Evolutionary conservation across 2,329 filamentous ascomycete species (phyloP).

Genomic region (Exophiala calicioides): DNA sequence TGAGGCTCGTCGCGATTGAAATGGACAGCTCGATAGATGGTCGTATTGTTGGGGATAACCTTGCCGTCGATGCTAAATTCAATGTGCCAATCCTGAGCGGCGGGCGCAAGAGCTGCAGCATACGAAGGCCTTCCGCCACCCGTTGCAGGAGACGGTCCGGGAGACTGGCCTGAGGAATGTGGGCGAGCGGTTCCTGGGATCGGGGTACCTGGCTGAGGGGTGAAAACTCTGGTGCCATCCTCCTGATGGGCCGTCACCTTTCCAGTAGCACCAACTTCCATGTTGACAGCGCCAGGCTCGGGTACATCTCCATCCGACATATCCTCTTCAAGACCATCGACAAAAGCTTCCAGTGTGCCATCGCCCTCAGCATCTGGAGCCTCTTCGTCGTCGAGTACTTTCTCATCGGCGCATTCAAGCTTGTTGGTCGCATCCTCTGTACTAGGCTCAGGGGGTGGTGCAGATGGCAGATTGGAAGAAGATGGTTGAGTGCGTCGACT

Average conservation of each 20-base stretch:
- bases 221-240: slow-evolving; percentile 82
- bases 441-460: slow-evolving; percentile 57
- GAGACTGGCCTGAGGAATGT: slow-evolving; percentile 36
- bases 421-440: slow-evolving; percentile 67
- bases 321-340: slow-evolving; percentile 87
- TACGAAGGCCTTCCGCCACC: slow-evolving; percentile 66
- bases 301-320: slow-evolving; percentile 72
- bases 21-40: slow-evolving; percentile 92
- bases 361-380: slow-evolving; percentile 57
- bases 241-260: slow-evolving; percentile 90
- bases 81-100: slow-evolving; percentile 94
- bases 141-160: slow-evolving; percentile 42
- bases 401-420: slow-evolving; percentile 91
- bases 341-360: slow-evolving; percentile 75
- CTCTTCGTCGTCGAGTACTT: slow-evolving; percentile 72
- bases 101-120: slow-evolving; percentile 75
- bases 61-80: slow-evolving; percentile 88
- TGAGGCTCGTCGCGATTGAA: slow-evolving; percentile 63
- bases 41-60: slow-evolving; percentile 84
- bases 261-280: slow-evolving; percentile 83
- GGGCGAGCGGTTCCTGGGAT: slow-evolving; percentile 32
- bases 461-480: slow-evolving; percentile 54
- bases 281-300: slow-evolving; percentile 83
- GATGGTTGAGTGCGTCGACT: slow-evolving; percentile 59
- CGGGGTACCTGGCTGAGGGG: slow-evolving; percentile 62